Conservation (phyloP, 2,329 filamentous ascomycete genomes). For the Epichloe amarillans region DNA sequence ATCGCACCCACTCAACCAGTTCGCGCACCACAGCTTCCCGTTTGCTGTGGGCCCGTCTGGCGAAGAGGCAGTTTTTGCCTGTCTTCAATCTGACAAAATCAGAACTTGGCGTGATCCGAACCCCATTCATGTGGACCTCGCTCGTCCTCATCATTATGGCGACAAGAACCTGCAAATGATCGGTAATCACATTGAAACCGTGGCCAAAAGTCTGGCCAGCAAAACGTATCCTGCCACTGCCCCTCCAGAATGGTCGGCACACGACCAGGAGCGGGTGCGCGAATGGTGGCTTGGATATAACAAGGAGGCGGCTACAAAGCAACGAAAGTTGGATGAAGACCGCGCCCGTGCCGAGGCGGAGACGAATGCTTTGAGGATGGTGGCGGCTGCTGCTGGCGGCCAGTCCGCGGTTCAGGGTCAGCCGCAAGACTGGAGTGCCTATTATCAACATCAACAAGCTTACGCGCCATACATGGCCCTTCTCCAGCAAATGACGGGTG, state of each 20-base stretch:
- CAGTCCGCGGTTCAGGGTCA: slow-evolving; percentile 8
- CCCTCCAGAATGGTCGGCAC: slow-evolving; percentile 38
- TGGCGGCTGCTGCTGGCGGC: slow-evolving; percentile 7
- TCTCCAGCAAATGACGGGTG: slow-evolving; percentile 26
- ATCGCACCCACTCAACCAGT: neutral
- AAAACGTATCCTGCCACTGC: slow-evolving; percentile 36
- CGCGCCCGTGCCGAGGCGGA: slow-evolving; percentile 21
- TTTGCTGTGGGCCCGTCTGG: slow-evolving; percentile 19
- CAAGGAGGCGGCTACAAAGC: slow-evolving; percentile 23
- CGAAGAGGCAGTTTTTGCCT: slow-evolving; percentile 27
- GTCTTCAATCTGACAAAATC: slow-evolving; percentile 31
- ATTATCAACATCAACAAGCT: slow-evolving; percentile 15
- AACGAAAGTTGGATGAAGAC: slow-evolving; percentile 26
- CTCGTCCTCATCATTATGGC: slow-evolving; percentile 24
- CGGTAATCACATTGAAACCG: slow-evolving; percentile 28
- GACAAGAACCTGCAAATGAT: slow-evolving; percentile 31
- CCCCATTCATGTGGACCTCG: slow-evolving; percentile 21
- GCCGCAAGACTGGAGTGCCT: slow-evolving; percentile 16
- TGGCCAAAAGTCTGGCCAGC: slow-evolving; percentile 27
- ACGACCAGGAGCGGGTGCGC: slow-evolving; percentile 31
- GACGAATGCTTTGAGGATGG: slow-evolving; percentile 15
- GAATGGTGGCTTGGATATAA: slow-evolving; percentile 41
- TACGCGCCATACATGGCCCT: slow-evolving; percentile 30
- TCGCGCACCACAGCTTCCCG: slow-evolving; percentile 15
- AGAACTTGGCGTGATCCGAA: slow-evolving; percentile 30